These are phyloP conservation scores for Syzygium jambos DNA, from an alignment of 345 rosid genomes.

Conservation along the genomic window DNA sequence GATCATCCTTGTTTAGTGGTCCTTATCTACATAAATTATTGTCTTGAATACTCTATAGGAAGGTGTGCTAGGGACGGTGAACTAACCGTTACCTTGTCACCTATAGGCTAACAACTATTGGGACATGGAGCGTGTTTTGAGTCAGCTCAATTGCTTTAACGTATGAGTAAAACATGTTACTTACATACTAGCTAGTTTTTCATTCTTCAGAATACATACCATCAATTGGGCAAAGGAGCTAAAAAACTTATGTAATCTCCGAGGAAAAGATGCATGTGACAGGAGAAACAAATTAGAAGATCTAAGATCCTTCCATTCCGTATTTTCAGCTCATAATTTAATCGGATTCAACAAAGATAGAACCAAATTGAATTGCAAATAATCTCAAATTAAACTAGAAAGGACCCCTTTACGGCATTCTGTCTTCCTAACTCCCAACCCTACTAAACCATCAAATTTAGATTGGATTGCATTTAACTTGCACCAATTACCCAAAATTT, in stretches of 20 bases:
- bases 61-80: background rate
- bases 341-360: background rate
- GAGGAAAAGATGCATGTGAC: background rate
- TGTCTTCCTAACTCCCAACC: background rate
- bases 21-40: background rate
- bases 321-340: background rate
- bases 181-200: background rate
- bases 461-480: background rate
- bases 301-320: background rate
- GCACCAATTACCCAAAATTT: background rate
- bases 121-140: rapidly evolving
- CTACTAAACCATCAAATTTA: background rate
- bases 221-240: background rate
- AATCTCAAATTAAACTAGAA: background rate
- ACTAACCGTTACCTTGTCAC: rapidly evolving
- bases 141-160: background rate
- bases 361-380: background rate
- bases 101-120: background rate
- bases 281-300: background rate
- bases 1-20: background rate
- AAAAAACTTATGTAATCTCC: background rate
- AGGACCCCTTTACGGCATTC: background rate
- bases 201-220: background rate
- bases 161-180: background rate
- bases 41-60: rapidly evolving